Percentiles rank a stretch among this genome's conserved stretches.
These are phyloP conservation scores for Rhodotorula diobovata DNA, from an alignment of 768 basidiomycete species.

Conservation along the genomic window DNA sequence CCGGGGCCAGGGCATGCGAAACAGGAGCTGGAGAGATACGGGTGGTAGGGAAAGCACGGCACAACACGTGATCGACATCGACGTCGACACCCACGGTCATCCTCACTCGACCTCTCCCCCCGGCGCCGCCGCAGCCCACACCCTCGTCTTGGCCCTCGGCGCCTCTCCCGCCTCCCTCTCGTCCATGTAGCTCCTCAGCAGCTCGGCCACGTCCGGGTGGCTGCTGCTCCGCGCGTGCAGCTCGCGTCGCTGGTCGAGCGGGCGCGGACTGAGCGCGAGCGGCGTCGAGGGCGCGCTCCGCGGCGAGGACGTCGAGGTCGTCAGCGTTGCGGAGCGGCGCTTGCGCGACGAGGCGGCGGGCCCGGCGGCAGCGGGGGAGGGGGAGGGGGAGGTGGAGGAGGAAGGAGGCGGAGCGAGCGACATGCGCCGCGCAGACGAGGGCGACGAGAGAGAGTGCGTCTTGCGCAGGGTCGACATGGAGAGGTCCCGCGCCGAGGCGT, in stretches of 20 bases:
- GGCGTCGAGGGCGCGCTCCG: background rate
- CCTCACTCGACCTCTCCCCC: background rate
- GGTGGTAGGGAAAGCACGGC: too few relatives aligned
- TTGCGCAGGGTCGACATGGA: constrained; percentile 17
- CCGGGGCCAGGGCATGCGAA: too few relatives aligned
- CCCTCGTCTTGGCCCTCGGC: constrained; percentile 19
- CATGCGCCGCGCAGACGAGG: background rate
- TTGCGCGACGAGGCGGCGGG: background rate
- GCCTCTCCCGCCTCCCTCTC: constrained; percentile 6
- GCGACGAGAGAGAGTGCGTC: background rate
- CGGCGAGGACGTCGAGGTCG: background rate
- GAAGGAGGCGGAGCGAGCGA: background rate
- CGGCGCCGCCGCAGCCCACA: constrained; percentile 5
- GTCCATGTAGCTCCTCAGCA: background rate
- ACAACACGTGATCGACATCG: too few relatives aligned
- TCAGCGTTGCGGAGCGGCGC: background rate
- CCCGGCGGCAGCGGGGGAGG: background rate
- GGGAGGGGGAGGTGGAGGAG: background rate
- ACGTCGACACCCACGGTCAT: too few relatives aligned
- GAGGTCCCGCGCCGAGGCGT: constrained; percentile 33
- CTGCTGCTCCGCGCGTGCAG: constrained; percentile 19
- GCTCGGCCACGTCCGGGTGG: constrained; percentile 15
- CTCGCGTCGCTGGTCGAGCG: background rate
- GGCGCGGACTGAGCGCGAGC: background rate
- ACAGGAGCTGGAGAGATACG: too few relatives aligned